Base-by-base conservation (phyloP, 2,329 filamentous ascomycete species). In the Colletotrichum sublineola region DNA sequence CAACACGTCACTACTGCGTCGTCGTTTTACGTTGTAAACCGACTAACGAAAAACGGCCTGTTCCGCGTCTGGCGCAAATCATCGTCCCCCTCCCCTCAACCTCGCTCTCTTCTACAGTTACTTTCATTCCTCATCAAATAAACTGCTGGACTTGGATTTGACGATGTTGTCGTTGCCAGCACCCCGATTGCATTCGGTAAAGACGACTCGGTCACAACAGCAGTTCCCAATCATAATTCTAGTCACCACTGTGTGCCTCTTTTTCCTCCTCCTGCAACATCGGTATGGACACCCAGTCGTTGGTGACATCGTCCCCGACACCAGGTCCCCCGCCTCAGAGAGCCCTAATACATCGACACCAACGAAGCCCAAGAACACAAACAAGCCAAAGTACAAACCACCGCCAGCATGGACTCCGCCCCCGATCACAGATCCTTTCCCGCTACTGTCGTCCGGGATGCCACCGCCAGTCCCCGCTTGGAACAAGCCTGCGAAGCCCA, bases 401-500 rank as follows among this genome's bases (percentile, higher is more conserved):
- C 31, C 46, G 9, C 68, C 71, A 18, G 53, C 55, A 44, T 70
- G 77, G 73, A 77, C 72, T 5, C 81, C 81, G 8, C 81, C 82
- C n/a, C 83, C 81, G 2, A 74, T 86, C 68, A 73, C 77, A 46
- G 84, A 86, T 40, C 84, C 84, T 20, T 86, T 86, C 70, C 84
- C 84, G 3, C 77, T 80, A 1, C 78, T 86, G 8, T 76, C 78
- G 24, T 79, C 78, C 14, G 79, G 81, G 18, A 75, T 73, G 60
- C 78, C 82, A 5, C 84, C 84, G 4, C 81, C 83, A 0, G 81
- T 87, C 9, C 85, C 85, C 0, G 70, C 75, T 20, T 87, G 86
- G 81, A 87, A 87, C 74, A 70, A 76, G 15, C 82, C 85, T 0
- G 76, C 78, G 29, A 31, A 42, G n/a, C 70, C 70, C 38, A 76